Conservation (phyloP, 2,329 filamentous ascomycete genomes). For the Pestalotiopsis sp. region DNA sequence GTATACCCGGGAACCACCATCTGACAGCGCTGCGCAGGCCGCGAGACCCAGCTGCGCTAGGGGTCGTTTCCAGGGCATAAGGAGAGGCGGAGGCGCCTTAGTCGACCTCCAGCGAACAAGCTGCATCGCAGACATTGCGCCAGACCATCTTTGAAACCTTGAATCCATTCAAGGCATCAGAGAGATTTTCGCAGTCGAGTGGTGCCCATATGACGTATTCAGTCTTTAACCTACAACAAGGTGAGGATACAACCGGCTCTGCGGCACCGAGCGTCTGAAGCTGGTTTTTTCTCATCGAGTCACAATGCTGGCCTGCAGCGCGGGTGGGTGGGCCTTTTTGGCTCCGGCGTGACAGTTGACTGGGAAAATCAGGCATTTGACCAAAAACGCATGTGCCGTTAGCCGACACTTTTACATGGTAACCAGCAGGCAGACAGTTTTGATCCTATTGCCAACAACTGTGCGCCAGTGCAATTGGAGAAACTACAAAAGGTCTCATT, state of each 20-base stretch:
- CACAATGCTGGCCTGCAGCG: neutral
- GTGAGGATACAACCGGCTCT: neutral
- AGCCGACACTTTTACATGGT: neutral
- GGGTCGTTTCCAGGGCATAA: neutral
- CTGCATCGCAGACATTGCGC: neutral
- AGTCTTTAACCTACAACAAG: neutral
- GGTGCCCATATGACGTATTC: neutral
- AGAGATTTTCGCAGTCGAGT: neutral
- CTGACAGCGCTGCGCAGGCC: neutral
- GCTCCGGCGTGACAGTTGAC: neutral
- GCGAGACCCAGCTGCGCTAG: neutral
- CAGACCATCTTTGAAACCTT: neutral
- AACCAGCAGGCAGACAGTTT: neutral
- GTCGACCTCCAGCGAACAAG: neutral
- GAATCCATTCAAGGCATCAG: neutral
- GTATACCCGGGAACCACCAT: neutral
- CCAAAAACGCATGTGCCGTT: neutral
- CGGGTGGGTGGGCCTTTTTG: neutral
- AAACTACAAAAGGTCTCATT: neutral
- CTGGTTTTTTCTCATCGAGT: neutral
- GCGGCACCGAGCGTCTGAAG: neutral
- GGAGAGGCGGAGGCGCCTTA: neutral
- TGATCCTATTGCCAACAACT: no score
- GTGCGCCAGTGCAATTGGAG: no score
- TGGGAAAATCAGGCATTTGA: neutral